A percentile compares a stretch with the other conserved stretches of the same genome.
phyloP scores from a whole-genome alignment of 768 basidiomycete species.

The Tulasnella sp. region DNA sequence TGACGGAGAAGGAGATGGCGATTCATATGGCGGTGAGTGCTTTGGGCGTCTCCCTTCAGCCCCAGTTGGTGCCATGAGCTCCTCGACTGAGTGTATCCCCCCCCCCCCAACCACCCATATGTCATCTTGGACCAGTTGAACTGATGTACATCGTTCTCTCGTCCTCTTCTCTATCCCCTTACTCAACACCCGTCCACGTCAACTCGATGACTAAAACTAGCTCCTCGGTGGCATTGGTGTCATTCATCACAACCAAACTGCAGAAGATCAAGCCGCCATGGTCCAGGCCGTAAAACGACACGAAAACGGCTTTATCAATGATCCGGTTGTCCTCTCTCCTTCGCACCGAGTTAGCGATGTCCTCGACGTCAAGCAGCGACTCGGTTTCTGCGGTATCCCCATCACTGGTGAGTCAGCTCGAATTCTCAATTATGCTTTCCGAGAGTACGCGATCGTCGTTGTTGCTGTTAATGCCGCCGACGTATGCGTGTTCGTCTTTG shows the following conservation, averaged over 20 bases:
- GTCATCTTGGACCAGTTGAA: background rate
- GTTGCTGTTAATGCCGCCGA: background rate
- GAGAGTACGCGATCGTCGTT: background rate
- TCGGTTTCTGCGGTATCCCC: constrained; percentile 95
- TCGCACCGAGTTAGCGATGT: constrained; percentile 76
- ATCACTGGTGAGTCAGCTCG: constrained; percentile 74
- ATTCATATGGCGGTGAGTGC: constrained; percentile 78
- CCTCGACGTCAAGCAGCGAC: constrained; percentile 79
- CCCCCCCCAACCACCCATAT: background rate
- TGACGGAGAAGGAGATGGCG: constrained; percentile 92
- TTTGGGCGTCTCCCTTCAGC: background rate
- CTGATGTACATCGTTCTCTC: constrained; percentile 4
- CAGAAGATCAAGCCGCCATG: constrained; percentile 89
- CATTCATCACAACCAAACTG: constrained; percentile 90
- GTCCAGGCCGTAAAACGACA: constrained; percentile 96
- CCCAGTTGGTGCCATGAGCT: background rate
- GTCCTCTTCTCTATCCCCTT: constrained; percentile 11
- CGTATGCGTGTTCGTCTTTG: background rate
- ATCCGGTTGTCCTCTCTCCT: constrained; percentile 84
- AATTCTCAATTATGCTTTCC: constrained; percentile 5
- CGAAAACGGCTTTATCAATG: constrained; percentile 97
- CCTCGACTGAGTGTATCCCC: background rate
- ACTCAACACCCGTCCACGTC: background rate
- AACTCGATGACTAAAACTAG: constrained; percentile 29
- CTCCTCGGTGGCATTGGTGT: constrained; percentile 95